Conservation (phyloP, 2,329 filamentous ascomycete species). For the Helminthosporium solani region DNA sequence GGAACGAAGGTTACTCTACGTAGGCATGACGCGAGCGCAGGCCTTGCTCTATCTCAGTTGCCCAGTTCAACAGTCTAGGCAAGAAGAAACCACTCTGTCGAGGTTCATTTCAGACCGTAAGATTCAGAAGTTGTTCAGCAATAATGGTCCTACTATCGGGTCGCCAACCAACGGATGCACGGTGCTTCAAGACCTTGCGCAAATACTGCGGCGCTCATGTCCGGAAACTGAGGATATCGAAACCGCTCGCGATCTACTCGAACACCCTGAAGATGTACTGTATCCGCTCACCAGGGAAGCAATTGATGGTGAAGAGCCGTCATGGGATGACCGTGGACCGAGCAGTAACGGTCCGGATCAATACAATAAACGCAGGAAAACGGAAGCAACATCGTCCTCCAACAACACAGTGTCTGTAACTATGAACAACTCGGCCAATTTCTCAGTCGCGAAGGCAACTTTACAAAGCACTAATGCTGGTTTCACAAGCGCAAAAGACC, state of each 20-base stretch:
- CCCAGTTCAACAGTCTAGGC: constrained; percentile 66
- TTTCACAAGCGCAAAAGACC: constrained; percentile 42
- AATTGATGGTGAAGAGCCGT: constrained; percentile 30
- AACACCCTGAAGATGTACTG: constrained; percentile 37
- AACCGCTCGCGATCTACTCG: constrained; percentile 23
- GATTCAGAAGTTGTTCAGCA: constrained; percentile 56
- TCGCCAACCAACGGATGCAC: constrained; percentile 66
- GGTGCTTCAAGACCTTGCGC: constrained; percentile 66
- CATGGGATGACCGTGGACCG: constrained; percentile 14
- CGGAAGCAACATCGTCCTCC: constrained; percentile 16
- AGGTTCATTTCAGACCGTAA: constrained; percentile 64
- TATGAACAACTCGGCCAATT: constrained; percentile 32
- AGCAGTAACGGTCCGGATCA: constrained; percentile 9
- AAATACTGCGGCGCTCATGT: constrained; percentile 65
- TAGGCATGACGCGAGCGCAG: constrained; percentile 94
- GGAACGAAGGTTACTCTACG: constrained; percentile 85
- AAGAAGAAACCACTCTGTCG: constrained; percentile 66
- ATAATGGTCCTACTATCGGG: constrained; percentile 70
- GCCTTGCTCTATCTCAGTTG: constrained; percentile 82
- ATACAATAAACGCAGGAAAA: constrained; percentile 29
- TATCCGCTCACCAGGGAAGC: constrained; percentile 40
- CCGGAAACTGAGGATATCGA: constrained; percentile 50
- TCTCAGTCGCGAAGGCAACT: constrained; percentile 28
- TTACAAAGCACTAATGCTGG: constrained; percentile 25
- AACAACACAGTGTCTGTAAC: constrained; percentile 22